Evolutionary conservation across 768 basidiomycete species (phyloP), one percentile per base, ranked within the genome.

Genomic region (Xerocomellus amylosporus): DNA sequence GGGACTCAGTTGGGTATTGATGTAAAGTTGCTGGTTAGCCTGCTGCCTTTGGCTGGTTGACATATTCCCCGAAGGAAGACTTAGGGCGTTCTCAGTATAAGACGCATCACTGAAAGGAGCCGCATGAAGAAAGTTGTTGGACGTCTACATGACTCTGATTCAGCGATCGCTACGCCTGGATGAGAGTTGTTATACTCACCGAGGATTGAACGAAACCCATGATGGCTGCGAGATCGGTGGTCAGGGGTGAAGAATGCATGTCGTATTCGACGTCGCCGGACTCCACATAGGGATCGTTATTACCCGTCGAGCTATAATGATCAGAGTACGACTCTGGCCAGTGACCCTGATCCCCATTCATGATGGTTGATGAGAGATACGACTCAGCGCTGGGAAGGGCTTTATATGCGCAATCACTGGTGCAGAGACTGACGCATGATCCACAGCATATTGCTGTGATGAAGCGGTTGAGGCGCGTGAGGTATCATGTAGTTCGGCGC

Each of bases 381-480:
- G 34, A 20, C n/a, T 34, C 28, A 19, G 22, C 24, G 24, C 37
- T 22, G 30, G 15, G 46, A 4, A 42, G 2, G 12, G 30, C 13
- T 43, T 61, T 67, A 59, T 67, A 69, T 58, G 19, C 14, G 5
- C 8, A 28, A 22, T 2, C 20, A 33, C 50, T 46, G 31, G 26
- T 22, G 6, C 40, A 46, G 26, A 53, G 1, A 43, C 33, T 12
- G 40, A 34, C 22, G 28, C 12, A 37, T 20, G 17, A 39, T 51
- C 37, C 33, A 69, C 67, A 67, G 66, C 61, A 68, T 51, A 0
- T 58, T 67, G 64, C 65, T 67, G 65, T 67, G 48, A 55, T 4
- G 43, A 37, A 34, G 34, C 48, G 28, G 46, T 36, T 15, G 24
- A 17, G 33, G 54, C 46, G 39, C 14, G 31, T 24, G 46, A 44